phyloP scores from a whole-genome alignment of 140 eudicot genomes.

The Cichorium intybus region DNA sequence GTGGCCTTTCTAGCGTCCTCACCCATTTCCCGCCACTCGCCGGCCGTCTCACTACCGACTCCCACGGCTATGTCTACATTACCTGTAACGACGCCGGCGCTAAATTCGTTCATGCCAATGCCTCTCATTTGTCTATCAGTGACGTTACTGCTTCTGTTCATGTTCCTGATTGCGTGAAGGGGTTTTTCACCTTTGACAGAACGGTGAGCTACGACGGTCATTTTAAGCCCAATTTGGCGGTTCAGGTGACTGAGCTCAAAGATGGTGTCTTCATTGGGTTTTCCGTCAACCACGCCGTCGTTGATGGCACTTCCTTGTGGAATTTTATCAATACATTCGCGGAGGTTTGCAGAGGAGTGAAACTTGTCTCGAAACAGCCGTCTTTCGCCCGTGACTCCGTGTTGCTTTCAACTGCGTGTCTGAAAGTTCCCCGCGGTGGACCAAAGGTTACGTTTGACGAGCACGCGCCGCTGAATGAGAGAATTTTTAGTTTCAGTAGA shows the following conservation, averaged over 20 bases:
- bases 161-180: slow-evolving; percentile 52
- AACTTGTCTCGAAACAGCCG: slow-evolving; percentile 38
- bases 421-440: slow-evolving; percentile 60
- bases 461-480: slow-evolving; percentile 56
- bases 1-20: slow-evolving; percentile 46
- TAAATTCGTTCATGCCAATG: slow-evolving; percentile 58
- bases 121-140: slow-evolving; percentile 22
- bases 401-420: slow-evolving; percentile 52
- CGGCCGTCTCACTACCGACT: slow-evolving; percentile 63
- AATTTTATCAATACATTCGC: slow-evolving; percentile 71
- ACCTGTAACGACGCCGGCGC: slow-evolving; percentile 72
- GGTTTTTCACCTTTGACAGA: slow-evolving; percentile 54
- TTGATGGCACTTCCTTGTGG: slow-evolving; percentile 88
- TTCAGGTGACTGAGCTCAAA: slow-evolving; percentile 68
- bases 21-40: slow-evolving; percentile 70
- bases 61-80: slow-evolving; percentile 56
- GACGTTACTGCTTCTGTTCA: slow-evolving; percentile 40
- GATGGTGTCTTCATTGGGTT: slow-evolving; percentile 80
- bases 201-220: slow-evolving; percentile 69
- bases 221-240: slow-evolving; percentile 54
- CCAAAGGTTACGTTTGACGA: slow-evolving; percentile 60
- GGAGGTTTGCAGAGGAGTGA: slow-evolving; percentile 50
- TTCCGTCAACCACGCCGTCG: slow-evolving; percentile 74
- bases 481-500: slow-evolving; percentile 71
- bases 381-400: slow-evolving; percentile 59